Evolutionary conservation across 2,329 filamentous ascomycete species (phyloP).

Genomic region (Geosmithia flava): DNA sequence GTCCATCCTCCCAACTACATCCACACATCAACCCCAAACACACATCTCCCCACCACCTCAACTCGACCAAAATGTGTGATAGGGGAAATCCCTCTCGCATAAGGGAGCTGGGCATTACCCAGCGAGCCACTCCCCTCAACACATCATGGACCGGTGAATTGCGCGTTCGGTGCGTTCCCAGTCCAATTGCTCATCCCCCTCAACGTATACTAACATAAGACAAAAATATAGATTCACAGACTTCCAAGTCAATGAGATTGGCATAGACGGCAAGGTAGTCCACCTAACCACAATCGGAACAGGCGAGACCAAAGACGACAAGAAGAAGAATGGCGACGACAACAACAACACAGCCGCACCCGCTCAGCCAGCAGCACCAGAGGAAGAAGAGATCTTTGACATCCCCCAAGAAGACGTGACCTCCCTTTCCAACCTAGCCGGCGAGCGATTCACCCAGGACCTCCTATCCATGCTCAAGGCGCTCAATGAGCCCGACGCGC

Average conservation of each 20-base stretch:
- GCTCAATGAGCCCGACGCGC: constrained; percentile 15
- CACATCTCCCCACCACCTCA: not conserved
- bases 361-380: constrained; percentile 3
- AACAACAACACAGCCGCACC: not conserved
- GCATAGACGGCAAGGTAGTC: constrained; percentile 60
- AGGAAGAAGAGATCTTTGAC: constrained; percentile 11
- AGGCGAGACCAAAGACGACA: not conserved
- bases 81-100: constrained; percentile 19
- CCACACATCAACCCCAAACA: not conserved
- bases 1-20: not conserved
- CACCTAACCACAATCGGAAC: constrained; percentile 46
- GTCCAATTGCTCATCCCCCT: not conserved
- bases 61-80: constrained; percentile 14
- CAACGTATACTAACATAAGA: not conserved
- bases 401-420: constrained; percentile 19
- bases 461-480: constrained; percentile 27
- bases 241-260: constrained; percentile 85
- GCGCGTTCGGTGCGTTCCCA: constrained; percentile 19
- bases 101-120: constrained; percentile 24
- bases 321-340: not conserved
- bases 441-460: constrained; percentile 23
- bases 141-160: constrained; percentile 26
- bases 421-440: constrained; percentile 25
- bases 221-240: constrained; percentile 62
- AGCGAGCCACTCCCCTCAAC: constrained; percentile 22